Evolutionary conservation across 73 alveolate genomes (phyloP).

Genomic region (Strombidium stylifer): DNA sequence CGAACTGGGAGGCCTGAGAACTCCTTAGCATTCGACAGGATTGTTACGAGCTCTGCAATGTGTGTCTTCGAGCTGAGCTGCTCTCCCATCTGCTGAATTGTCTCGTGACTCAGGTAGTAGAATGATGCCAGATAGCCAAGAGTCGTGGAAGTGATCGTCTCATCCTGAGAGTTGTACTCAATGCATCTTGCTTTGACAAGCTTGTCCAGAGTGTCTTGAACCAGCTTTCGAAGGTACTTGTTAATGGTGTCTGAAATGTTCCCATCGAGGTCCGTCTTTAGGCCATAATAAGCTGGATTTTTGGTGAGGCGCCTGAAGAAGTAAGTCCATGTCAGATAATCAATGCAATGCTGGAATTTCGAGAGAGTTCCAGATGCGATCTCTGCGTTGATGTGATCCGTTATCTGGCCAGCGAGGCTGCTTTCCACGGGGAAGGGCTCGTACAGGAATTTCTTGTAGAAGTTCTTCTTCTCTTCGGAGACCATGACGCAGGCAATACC

Average conservation of each 20-base stretch:
- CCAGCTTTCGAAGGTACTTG: conserved; percentile 52
- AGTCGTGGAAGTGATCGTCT: conserved; percentile 72
- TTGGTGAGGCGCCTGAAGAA: conserved; percentile 94
- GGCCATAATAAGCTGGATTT: conserved; percentile 95
- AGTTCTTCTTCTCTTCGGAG: conserved; percentile 97
- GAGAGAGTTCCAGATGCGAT: conserved; percentile 95
- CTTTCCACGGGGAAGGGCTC: conserved; percentile 99
- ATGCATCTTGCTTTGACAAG: conserved; percentile 86
- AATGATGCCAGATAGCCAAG: conserved; percentile 94
- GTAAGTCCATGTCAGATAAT: conserved; percentile 94
- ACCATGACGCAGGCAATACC: conserved; percentile 95
- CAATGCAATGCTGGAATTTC: conserved; percentile 74
- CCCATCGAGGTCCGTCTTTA: too few relatives aligned
- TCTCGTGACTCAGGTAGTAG: conserved; percentile 92
- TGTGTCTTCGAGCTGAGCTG: conserved; percentile 62
- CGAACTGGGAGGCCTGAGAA: conserved; percentile 97
- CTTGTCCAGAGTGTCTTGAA: conserved; percentile 68
- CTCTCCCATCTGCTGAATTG: conserved; percentile 73
- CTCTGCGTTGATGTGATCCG: conserved; percentile 99
- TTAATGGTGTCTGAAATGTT: conserved; percentile 55
- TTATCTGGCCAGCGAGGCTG: conserved; percentile 87
- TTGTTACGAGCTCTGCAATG: conserved; percentile 61
- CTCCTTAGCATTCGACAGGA: conserved; percentile 88
- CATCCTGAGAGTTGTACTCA: conserved; percentile 79
- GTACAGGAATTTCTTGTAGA: conserved; percentile 95